Evolutionary conservation across 495 filamentous ascomycete genomes (phyloP).

Genomic region (Oidiodendron maius): DNA sequence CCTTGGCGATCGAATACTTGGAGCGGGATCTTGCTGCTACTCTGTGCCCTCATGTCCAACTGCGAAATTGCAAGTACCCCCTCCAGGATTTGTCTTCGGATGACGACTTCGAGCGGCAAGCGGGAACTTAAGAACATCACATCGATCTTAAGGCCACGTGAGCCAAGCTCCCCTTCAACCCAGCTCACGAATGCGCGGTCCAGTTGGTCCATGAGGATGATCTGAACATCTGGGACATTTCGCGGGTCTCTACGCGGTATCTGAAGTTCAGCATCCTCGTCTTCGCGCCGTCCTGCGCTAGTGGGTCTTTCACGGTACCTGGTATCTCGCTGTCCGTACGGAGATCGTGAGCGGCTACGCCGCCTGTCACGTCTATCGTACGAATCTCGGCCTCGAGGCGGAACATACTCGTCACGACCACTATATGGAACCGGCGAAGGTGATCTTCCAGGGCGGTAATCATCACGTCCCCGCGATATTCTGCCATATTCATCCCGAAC

Average conservation of each 20-base stretch:
- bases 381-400: conserved; percentile 34
- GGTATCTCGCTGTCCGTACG: conserved; percentile 42
- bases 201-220: conserved; percentile 75
- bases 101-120: conserved; percentile 66
- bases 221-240: conserved; percentile 87
- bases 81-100: conserved; percentile 81
- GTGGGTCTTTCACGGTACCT: conserved; percentile 59
- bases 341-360: conserved; percentile 49
- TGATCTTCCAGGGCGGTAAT: conserved; percentile 56
- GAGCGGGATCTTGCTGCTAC: conserved; percentile 63
- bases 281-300: conserved; percentile 53
- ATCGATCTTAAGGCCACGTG: conserved; percentile 64
- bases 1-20: conserved; percentile 79
- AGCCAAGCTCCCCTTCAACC: conserved; percentile 69
- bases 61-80: conserved; percentile 82
- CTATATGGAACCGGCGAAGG: conserved; percentile 40
- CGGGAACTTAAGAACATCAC: conserved; percentile 73
- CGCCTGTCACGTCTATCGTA: conserved; percentile 32
- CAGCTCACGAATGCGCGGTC: conserved; percentile 76
- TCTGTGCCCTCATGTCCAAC: conserved; percentile 61
- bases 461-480: conserved; percentile 57
- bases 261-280: conserved; percentile 57
- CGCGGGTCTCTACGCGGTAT: conserved; percentile 67
- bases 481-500: conserved; percentile 59
- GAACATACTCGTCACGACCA: conserved; percentile 36